Evolutionary conservation across 371 early-diverging fungal species (phyloP), one percentile per base, ranked within the genome.

Genomic region (Mortierella sp.): DNA sequence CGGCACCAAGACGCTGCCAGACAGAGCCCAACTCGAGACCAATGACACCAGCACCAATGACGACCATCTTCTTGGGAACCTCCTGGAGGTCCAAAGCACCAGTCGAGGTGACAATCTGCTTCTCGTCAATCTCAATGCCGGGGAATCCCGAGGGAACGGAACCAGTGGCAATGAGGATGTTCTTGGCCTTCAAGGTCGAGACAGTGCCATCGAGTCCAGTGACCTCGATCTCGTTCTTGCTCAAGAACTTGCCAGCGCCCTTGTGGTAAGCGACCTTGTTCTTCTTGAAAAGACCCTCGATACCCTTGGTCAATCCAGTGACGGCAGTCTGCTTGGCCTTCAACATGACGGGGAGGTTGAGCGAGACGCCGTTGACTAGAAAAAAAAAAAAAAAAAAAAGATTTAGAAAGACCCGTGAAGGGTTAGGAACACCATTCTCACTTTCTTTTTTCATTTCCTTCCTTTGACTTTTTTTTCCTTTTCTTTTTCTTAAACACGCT

Each of bases 11-110:
- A 62, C 99, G 94, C 70, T 89, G 86, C 99, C 99, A 99, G 52
- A 99, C 99, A 6, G 98, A 98, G 56, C 99, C 99, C 66, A 98
- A 88, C 86, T 99, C 99, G 56, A 98, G 93, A 68, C 98, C 99
- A 86, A 99, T 99, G 71, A 98, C 97, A 87, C 99, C 99, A 70
- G 96, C 99, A 75, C 99, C 99, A 82, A 99, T 98, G 62, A 99
- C 97, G 51, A 97, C 90, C 96, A 99, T 93, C 89, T 96, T 97
- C 88, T 97, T 93, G 71, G 98, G 98, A 21, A 98, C 94, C 83
- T 96, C 88, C 73, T 91, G 85, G 58, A 98, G 88, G 19, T 96
- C 92, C 69, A 99, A 91, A 28, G 98, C 99, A 73, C 98, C 99
- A 44, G 99, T 99, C 23, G 98, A 98, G 57, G 96, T 95, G 55